Conservation (phyloP, 2,329 filamentous ascomycete species). For the Colletotrichum kahawae region DNA sequence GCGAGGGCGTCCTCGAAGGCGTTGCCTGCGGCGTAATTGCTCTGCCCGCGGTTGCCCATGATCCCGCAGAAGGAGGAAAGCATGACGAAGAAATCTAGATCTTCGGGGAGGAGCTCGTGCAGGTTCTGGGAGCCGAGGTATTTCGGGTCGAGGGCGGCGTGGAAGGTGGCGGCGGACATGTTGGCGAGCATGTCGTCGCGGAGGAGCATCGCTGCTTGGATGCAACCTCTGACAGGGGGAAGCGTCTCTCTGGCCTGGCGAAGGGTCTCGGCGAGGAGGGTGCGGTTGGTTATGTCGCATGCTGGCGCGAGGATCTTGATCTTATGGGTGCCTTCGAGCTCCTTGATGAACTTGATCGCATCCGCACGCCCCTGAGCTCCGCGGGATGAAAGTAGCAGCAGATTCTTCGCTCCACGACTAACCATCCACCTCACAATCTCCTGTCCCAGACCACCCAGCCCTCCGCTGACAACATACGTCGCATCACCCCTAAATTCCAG, state of each 20-base stretch:
- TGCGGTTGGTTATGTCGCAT: slow-evolving; percentile 47
- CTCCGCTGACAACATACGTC: slow-evolving; percentile 63
- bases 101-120: slow-evolving; percentile 34
- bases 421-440: slow-evolving; percentile 50
- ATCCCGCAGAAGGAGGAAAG: slow-evolving; percentile 59
- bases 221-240: slow-evolving; percentile 33
- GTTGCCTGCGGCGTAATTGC: slow-evolving; percentile 63
- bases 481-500: slow-evolving; percentile 28
- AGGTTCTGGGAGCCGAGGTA: slow-evolving; percentile 54
- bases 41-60: slow-evolving; percentile 61
- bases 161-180: slow-evolving; percentile 52
- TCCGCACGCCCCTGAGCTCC: slow-evolving; percentile 16
- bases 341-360: slow-evolving; percentile 31
- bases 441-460: slow-evolving; percentile 61
- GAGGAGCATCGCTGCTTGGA: slow-evolving; percentile 38
- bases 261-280: slow-evolving; percentile 17
- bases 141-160: slow-evolving; percentile 50
- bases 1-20: slow-evolving; percentile 51
- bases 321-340: slow-evolving; percentile 31
- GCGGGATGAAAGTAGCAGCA: slow-evolving; percentile 50
- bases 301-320: slow-evolving; percentile 37
- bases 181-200: slow-evolving; percentile 51
- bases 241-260: slow-evolving; percentile 22
- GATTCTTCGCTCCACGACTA: slow-evolving; percentile 53
- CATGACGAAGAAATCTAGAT: slow-evolving; percentile 51